phyloP scores from a whole-genome alignment of 129 eudicot genomes.

The Sambucus nigra region DNA sequence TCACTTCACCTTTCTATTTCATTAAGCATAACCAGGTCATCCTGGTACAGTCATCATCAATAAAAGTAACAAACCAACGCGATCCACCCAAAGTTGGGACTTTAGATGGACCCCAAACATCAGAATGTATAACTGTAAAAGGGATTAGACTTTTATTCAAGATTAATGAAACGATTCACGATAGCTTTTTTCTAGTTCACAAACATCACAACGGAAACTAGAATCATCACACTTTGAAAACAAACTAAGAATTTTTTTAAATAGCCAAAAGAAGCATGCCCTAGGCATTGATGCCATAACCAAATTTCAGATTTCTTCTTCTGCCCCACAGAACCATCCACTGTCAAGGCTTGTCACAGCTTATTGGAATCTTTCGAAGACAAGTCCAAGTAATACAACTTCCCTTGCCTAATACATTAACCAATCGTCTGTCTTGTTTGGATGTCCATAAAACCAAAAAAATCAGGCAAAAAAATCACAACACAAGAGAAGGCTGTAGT shows the following conservation, averaged over 20 bases:
- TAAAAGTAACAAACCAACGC: constrained; percentile 1
- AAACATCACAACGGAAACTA: not conserved
- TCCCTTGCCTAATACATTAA: not conserved
- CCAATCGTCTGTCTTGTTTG: not conserved
- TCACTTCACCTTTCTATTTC: too few species aligned
- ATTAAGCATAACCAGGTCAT: not conserved
- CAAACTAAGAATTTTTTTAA: not conserved
- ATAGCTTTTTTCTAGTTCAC: not conserved
- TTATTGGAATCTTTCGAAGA: not conserved
- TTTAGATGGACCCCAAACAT: constrained; percentile 1
- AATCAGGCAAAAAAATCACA: constrained; percentile 4
- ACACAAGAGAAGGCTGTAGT: not conserved
- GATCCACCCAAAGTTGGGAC: not conserved
- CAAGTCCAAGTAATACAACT: not conserved
- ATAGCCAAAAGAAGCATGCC: constrained; percentile 1
- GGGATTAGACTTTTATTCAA: not conserved
- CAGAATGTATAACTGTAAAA: not conserved
- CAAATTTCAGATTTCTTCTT: not conserved
- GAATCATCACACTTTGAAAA: not conserved
- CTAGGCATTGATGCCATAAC: constrained; percentile 1
- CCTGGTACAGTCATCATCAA: not conserved
- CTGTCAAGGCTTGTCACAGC: not conserved
- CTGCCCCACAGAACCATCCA: not conserved
- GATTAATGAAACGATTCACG: too few species aligned
- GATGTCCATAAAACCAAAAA: not conserved